These are phyloP conservation scores for Geotrichum reessii DNA, from an alignment of 1,139 yeast genomes.

Conservation along the genomic window DNA sequence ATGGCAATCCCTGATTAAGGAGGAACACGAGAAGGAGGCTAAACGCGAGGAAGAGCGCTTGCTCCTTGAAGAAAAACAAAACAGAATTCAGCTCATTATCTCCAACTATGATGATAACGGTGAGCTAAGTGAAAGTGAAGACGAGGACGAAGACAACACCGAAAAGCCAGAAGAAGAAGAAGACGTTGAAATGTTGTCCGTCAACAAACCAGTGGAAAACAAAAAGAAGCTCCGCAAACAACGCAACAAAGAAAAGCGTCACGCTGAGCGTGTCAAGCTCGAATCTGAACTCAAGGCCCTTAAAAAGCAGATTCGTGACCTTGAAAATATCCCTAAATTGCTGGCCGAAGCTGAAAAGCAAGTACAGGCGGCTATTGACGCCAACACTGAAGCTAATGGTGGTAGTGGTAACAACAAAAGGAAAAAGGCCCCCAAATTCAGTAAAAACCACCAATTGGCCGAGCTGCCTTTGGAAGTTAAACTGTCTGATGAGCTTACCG, in stretches of 20 bases:
- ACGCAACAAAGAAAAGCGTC: slow-evolving; percentile 66
- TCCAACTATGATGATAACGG: slow-evolving; percentile 44
- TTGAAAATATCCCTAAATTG: slow-evolving; percentile 39
- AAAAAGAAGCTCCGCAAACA: slow-evolving; percentile 74
- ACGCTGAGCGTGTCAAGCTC: slow-evolving; percentile 53
- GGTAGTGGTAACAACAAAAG: slow-evolving; percentile 21
- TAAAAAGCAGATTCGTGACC: slow-evolving; percentile 51
- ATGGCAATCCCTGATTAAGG: slow-evolving; percentile 68
- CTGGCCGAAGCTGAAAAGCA: slow-evolving; percentile 26
- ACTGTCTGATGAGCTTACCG: slow-evolving; percentile 81
- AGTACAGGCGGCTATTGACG: slow-evolving; percentile 28
- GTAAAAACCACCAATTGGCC: slow-evolving; percentile 49
- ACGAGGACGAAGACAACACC: slow-evolving; percentile 28
- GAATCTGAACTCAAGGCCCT: slow-evolving; percentile 56
- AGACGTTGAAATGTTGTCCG: slow-evolving; percentile 47
- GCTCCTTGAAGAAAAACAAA: slow-evolving; percentile 53
- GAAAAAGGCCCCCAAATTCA: slow-evolving; percentile 31
- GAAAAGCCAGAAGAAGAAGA: slow-evolving; percentile 34
- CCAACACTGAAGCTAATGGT: slow-evolving; percentile 3
- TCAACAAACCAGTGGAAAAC: slow-evolving; percentile 62
- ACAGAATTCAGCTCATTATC: slow-evolving; percentile 59
- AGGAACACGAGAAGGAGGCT: slow-evolving; percentile 63
- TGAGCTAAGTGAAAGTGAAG: slow-evolving; percentile 13
- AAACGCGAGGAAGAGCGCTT: slow-evolving; percentile 60
- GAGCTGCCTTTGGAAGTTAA: slow-evolving; percentile 76